A percentile compares a stretch with the other conserved stretches of the same genome.
phyloP scores from a whole-genome alignment of 441 rosid genomes.

The Dalechampia spathulata region DNA sequence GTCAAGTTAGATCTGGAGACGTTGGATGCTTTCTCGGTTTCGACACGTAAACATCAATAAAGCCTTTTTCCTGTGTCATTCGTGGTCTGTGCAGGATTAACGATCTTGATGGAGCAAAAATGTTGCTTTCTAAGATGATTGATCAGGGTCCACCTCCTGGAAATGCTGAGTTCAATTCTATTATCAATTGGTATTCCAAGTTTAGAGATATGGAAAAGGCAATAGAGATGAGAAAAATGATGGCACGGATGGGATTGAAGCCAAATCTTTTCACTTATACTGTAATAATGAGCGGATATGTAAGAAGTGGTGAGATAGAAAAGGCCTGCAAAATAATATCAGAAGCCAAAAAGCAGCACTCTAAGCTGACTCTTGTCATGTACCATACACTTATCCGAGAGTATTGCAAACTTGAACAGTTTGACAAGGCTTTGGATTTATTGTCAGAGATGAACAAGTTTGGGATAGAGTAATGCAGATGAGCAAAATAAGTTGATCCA shows the following conservation, averaged over 20 bases:
- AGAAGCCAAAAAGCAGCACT: slow-evolving; percentile 70
- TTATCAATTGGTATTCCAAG: slow-evolving; percentile 51
- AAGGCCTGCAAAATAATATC: slow-evolving; percentile 49
- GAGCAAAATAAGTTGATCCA: slow-evolving; percentile 78
- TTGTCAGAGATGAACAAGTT: slow-evolving; percentile 59
- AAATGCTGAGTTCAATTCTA: slow-evolving; percentile 59
- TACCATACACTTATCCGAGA: slow-evolving; percentile 82
- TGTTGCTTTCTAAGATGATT: slow-evolving; percentile 59
- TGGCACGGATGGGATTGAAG: slow-evolving; percentile 69
- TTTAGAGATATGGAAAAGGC: slow-evolving; percentile 51
- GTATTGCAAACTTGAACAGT: slow-evolving; percentile 70
- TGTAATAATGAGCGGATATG: slow-evolving; percentile 69
- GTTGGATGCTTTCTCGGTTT: slow-evolving; percentile 43
- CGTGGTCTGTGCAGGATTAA: slow-evolving; percentile 57
- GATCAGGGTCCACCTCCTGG: slow-evolving; percentile 76
- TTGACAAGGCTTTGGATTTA: slow-evolving; percentile 55
- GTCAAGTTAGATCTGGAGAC: slow-evolving; percentile 49
- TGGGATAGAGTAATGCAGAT: slow-evolving; percentile 50
- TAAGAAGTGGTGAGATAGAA: slow-evolving; percentile 61
- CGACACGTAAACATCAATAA: slow-evolving; percentile 41
- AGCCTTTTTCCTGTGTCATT: slow-evolving; percentile 62
- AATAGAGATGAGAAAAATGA: slow-evolving; percentile 45
- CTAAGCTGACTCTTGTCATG: slow-evolving; percentile 53
- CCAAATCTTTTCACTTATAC: slow-evolving; percentile 78
- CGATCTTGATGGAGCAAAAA: slow-evolving; percentile 50